Base-by-base conservation (phyloP, 2,329 filamentous ascomycete species). In the Aplosporella prunicola region DNA sequence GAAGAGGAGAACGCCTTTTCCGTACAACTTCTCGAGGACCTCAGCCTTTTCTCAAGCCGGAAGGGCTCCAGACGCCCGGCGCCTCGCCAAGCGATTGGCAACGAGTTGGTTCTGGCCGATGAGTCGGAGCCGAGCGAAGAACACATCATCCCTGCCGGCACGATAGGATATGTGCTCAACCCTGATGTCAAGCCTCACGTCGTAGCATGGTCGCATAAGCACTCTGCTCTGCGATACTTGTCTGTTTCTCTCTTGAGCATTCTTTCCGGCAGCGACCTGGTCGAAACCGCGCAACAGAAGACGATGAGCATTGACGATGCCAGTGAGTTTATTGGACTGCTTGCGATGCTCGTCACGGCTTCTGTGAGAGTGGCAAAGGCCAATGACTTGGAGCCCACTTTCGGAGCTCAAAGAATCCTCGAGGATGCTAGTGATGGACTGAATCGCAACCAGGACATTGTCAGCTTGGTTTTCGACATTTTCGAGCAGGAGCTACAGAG, bases 1-100 rank as follows among this genome's bases (percentile, higher is more conserved):
- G 88, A 95, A 59, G 85, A 94, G 45, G 83, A 91, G 42, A 88
- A 91, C 47, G 77, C 76, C 17, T 91, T 93, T 49, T 76, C 76
- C 13, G 82, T 95, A 43, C 70, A 74, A 43, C 71, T 95, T 4
- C 64, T 70, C 1, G 66, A 71, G 29, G 70, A 78, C 35, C 62
- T 88, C 6, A 68, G 76, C 2, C 67, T 88, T 3, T 81, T 89
- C 36, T 47, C 45, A n/a, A 46, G 46, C n/a, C 20, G 39, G 11
- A 35, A 24, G 23, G n/a, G 20, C 9, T 28, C 27, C 14, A 37
- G 36, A 25, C 36, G 36, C n/a, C 36, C 36, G 22, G 32, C 32
- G 15, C 24, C 29, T 9, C 31, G 37, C n/a, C 25, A 24, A 15
- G n/a, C 31, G 10, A 18, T 24, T 3, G 37, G 37, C 2, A 35